Conservation (phyloP, 768 basidiomycete genomes). For the Mycena haematopus region DNA sequence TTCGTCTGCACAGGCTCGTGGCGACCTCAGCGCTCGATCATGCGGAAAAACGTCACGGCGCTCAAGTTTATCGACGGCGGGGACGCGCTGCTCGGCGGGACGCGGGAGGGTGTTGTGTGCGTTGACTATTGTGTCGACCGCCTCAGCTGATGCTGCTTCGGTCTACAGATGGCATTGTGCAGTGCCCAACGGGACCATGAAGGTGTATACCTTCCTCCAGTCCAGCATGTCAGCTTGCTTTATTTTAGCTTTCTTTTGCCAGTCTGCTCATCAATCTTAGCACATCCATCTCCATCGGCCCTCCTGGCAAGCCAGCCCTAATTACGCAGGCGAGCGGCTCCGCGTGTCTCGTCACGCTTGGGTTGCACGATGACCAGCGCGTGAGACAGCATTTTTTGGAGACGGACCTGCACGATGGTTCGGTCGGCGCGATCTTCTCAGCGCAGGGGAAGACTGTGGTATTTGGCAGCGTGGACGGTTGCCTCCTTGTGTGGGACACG, state of each 20-base stretch:
- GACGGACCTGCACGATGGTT: constrained; percentile 38
- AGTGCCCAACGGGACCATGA: constrained; percentile 69
- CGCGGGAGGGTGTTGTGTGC: constrained; percentile 72
- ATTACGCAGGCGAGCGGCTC: constrained; percentile 58
- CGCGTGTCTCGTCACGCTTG: constrained; percentile 58
- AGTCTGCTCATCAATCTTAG: constrained; percentile 36
- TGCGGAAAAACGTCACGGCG: constrained; percentile 67
- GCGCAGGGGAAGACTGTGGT: constrained; percentile 58
- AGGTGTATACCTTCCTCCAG: constrained; percentile 64
- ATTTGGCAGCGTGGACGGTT: constrained; percentile 61
- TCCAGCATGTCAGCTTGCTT: constrained; percentile 57
- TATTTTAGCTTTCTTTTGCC: neutral
- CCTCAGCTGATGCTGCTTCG: constrained; percentile 11
- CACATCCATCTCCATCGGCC: constrained; percentile 59
- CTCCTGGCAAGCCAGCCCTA: constrained; percentile 55
- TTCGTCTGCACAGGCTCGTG: constrained; percentile 54
- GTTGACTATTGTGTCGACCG: constrained; percentile 29
- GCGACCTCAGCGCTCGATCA: constrained; percentile 68
- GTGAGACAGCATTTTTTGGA: constrained; percentile 62
- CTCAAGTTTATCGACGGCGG: constrained; percentile 71
- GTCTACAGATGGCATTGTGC: constrained; percentile 67
- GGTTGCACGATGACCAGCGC: constrained; percentile 55
- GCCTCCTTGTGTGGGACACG: constrained; percentile 68
- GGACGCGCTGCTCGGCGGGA: constrained; percentile 68
- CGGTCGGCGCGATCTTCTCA: constrained; percentile 61